Percentiles rank a stretch among this genome's conserved stretches.
Conservation (phyloP, 495 filamentous ascomycete genomes). For the Annulohypoxylon moriforme region DNA sequence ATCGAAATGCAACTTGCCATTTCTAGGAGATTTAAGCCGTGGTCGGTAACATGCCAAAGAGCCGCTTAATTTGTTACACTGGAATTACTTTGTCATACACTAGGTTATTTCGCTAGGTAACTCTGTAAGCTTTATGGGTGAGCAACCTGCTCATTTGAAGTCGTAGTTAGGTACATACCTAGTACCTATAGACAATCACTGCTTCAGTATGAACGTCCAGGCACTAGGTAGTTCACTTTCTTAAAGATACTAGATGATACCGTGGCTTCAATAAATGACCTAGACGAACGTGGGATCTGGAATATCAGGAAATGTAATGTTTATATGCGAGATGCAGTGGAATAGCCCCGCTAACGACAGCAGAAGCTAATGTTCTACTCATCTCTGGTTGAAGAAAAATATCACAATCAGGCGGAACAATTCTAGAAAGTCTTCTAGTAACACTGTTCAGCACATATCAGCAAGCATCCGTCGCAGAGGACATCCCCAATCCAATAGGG, state of each 20-base stretch:
- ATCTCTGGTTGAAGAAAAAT: background rate
- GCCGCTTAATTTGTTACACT: background rate
- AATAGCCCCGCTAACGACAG: background rate
- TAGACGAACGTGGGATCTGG: too few relatives aligned
- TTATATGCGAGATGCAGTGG: background rate
- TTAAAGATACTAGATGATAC: too few relatives aligned
- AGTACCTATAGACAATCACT: too few relatives aligned
- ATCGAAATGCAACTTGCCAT: slow-evolving; percentile 6
- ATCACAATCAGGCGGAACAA: background rate
- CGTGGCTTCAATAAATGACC: too few relatives aligned
- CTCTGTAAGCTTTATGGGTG: too few relatives aligned
- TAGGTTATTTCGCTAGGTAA: too few relatives aligned
- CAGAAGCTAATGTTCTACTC: too few relatives aligned
- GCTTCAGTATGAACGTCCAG: too few relatives aligned
- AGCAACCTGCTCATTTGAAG: too few relatives aligned
- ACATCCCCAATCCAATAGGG: slow-evolving; percentile 18
- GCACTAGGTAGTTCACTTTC: too few relatives aligned
- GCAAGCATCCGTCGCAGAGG: slow-evolving; percentile 25
- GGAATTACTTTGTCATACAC: background rate
- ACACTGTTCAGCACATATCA: slow-evolving; percentile 7
- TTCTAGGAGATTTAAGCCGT: background rate
- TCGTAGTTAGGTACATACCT: too few relatives aligned
- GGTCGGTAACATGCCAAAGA: background rate
- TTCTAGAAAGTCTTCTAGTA: slow-evolving; percentile 13
- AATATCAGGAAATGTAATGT: too few relatives aligned